Percentiles rank a stretch among this genome's conserved stretches.
These are phyloP conservation scores for Sugiyamaella grinbergsii DNA, from an alignment of 1,139 yeast genomes.

Conservation along the genomic window DNA sequence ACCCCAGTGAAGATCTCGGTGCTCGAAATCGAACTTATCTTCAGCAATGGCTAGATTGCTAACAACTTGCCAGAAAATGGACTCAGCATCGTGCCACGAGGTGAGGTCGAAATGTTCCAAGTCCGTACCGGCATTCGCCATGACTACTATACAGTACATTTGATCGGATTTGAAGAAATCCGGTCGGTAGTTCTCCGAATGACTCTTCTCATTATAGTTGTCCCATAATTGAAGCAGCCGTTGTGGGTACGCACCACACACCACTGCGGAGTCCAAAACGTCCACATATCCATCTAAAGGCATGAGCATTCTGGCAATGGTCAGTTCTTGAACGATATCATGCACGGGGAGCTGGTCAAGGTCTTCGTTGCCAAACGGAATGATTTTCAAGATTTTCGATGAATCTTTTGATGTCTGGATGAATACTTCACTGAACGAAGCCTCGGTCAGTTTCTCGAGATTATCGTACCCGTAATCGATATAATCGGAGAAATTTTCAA, in stretches of 20 bases:
- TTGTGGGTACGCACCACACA: conserved; percentile 50
- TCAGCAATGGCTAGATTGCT: conserved; percentile 56
- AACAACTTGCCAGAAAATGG: conserved; percentile 56
- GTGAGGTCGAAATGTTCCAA: conserved; percentile 48
- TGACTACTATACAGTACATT: conserved; percentile 48
- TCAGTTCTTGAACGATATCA: conserved; percentile 52
- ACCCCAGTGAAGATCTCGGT: conserved; percentile 68
- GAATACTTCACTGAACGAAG: conserved; percentile 52
- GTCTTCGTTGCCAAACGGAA: conserved; percentile 53
- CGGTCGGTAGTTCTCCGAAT: conserved; percentile 44
- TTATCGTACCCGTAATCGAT: conserved; percentile 32
- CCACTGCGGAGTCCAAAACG: conserved; percentile 48
- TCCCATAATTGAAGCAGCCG: conserved; percentile 51
- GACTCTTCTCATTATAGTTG: conserved; percentile 38
- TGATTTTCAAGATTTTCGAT: conserved; percentile 48
- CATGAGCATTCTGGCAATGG: conserved; percentile 46
- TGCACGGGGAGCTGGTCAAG: conserved; percentile 48
- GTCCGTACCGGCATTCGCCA: conserved; percentile 53
- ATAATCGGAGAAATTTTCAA: conserved; percentile 40
- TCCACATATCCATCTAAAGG: conserved; percentile 48
- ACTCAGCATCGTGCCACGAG: conserved; percentile 56
- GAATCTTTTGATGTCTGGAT: conserved; percentile 28
- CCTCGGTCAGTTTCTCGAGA: conserved; percentile 48
- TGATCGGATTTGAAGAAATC: conserved; percentile 46
- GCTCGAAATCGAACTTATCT: conserved; percentile 57